Conservation (phyloP, 2,329 filamentous ascomycete genomes). For the Colletotrichum simmondsii region DNA sequence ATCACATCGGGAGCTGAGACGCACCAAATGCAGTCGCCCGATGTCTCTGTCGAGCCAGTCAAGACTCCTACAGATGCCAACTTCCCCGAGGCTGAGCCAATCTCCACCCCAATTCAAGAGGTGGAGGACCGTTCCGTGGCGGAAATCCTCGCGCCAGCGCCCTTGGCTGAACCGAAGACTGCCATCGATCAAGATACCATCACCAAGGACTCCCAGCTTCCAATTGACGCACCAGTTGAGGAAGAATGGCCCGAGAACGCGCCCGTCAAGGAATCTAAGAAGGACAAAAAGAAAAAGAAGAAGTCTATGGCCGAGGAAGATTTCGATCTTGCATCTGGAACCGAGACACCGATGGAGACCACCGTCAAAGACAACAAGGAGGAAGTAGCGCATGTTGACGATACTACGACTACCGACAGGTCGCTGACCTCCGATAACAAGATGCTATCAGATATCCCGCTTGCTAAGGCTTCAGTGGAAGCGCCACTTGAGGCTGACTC, state of each 20-base stretch:
- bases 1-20: neutral
- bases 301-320: constrained; percentile 3
- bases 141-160: neutral
- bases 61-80: neutral
- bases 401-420: neutral
- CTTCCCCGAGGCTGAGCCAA: neutral
- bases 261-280: constrained; percentile 34
- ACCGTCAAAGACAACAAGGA: neutral
- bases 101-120: neutral
- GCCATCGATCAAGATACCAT: neutral
- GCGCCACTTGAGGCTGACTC: neutral
- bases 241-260: constrained; percentile 4
- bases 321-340: constrained; percentile 7
- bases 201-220: neutral
- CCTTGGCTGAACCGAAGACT: neutral
- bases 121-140: neutral
- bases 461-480: neutral
- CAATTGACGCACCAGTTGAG: neutral
- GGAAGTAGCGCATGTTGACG: neutral
- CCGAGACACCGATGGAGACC: constrained; percentile 26
- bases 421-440: neutral
- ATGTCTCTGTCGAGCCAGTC: neutral
- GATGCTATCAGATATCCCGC: neutral
- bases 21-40: neutral
- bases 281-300: constrained; percentile 36